A percentile compares a stretch with the other conserved stretches of the same genome.
These are phyloP conservation scores for Blepharisma japonicum DNA, from an alignment of 73 alveolate species.

Conservation along the genomic window DNA sequence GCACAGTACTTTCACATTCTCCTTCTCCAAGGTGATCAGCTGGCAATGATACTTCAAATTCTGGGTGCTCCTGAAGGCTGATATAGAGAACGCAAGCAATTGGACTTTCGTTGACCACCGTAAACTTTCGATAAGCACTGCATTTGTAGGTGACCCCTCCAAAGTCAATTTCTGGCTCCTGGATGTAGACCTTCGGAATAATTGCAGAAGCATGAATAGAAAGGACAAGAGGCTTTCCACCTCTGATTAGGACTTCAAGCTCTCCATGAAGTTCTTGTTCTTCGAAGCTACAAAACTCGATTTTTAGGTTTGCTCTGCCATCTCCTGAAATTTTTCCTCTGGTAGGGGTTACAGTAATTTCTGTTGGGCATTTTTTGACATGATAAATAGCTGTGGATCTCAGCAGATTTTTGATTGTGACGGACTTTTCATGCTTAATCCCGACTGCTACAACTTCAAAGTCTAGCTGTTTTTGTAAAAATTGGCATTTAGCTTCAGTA, in stretches of 20 bases:
- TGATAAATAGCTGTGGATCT: conserved; percentile 78
- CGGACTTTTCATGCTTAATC: conserved; percentile 64
- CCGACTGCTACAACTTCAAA: conserved; percentile 80
- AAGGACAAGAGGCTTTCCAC: conserved; percentile 82
- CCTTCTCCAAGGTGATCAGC: conserved; percentile 80
- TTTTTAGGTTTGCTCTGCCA: conserved; percentile 69
- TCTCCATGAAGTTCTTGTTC: conserved; percentile 84
- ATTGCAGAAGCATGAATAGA: conserved; percentile 87
- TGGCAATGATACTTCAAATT: conserved; percentile 83
- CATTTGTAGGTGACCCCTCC: conserved; percentile 86
- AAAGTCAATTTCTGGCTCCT: conserved; percentile 86
- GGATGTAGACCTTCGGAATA: conserved; percentile 89
- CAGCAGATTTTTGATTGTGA: conserved; percentile 68
- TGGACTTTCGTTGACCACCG: conserved; percentile 36
- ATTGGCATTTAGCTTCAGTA: conserved; percentile 78
- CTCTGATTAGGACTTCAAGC: conserved; percentile 88
- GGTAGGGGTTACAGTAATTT: conserved; percentile 61
- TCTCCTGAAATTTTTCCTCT: conserved; percentile 76
- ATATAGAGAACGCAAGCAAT: conserved; percentile 88
- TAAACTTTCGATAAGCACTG: conserved; percentile 36
- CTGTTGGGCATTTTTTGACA: conserved; percentile 65
- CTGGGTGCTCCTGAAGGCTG: conserved; percentile 89
- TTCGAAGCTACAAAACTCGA: conserved; percentile 73
- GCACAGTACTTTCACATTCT: conserved; percentile 69
- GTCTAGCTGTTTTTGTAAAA: conserved; percentile 66